These are phyloP conservation scores for Citrus sinensis DNA, from an alignment of 345 rosid genomes.

Conservation along the genomic window DNA sequence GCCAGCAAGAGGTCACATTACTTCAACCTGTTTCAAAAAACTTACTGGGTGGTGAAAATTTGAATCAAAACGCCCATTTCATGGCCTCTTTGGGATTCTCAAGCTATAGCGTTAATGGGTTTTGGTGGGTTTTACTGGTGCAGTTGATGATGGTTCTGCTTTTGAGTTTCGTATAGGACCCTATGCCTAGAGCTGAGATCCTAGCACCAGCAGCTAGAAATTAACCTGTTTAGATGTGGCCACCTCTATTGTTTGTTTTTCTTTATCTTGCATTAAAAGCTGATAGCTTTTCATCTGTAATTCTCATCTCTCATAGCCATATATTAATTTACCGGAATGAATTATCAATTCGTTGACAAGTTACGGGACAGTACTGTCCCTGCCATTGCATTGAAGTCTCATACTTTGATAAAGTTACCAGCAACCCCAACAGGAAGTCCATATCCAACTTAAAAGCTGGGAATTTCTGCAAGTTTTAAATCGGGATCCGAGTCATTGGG, in stretches of 20 bases:
- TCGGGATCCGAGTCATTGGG: not conserved
- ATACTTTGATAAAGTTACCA: not conserved
- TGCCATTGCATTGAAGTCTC: not conserved
- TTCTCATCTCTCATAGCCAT: slow-evolving; percentile 1
- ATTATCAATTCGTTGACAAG: not conserved
- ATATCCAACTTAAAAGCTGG: not conserved
- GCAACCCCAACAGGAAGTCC: not conserved
- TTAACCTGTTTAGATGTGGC: slow-evolving; percentile 12
- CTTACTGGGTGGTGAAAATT: slow-evolving; percentile 23
- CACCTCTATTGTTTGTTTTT: no score
- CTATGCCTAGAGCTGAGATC: not conserved
- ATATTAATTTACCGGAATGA: not conserved
- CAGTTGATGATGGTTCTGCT: slow-evolving; percentile 16
- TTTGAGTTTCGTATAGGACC: slow-evolving; percentile 11
- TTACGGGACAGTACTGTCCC: not conserved
- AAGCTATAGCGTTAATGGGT: slow-evolving; percentile 23
- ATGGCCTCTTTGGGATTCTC: slow-evolving; percentile 41
- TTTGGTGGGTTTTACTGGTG: slow-evolving; percentile 18
- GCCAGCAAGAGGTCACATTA: slow-evolving; percentile 40
- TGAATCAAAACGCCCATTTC: slow-evolving; percentile 26
- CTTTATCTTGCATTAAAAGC: not conserved
- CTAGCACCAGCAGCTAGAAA: not conserved
- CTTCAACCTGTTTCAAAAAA: slow-evolving; percentile 30
- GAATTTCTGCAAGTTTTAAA: not conserved
- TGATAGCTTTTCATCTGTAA: not conserved